Evolutionary conservation across 768 basidiomycete species (phyloP).

Genomic region (Trametes villosa): DNA sequence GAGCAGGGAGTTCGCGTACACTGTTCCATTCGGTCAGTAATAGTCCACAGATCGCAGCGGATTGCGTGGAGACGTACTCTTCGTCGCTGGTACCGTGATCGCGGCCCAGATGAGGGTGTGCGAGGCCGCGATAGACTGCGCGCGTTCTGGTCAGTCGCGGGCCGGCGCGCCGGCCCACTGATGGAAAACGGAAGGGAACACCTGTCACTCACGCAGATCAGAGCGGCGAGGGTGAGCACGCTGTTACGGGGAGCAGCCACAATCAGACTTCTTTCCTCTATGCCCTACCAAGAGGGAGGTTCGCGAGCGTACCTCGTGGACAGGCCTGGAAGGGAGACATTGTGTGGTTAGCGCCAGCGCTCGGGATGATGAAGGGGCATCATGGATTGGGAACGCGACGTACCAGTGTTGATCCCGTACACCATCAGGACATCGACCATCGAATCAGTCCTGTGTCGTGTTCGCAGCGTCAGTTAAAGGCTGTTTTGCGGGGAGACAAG

Average conservation of each 20-base stretch:
- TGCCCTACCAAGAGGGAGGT: no score
- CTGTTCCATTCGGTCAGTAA: background rate
- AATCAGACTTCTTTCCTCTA: background rate
- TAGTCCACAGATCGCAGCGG: background rate
- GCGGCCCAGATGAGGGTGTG: slow-evolving; percentile 2
- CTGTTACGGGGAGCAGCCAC: background rate
- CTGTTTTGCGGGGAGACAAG: background rate
- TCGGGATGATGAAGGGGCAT: no score
- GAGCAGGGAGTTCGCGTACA: slow-evolving; percentile 14
- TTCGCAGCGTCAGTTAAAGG: background rate
- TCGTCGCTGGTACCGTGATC: background rate
- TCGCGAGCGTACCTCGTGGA: slow-evolving; percentile 5
- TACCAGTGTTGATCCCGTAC: slow-evolving; percentile 9
- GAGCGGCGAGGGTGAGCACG: slow-evolving; percentile 1
- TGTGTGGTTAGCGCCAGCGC: background rate
- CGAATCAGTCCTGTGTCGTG: slow-evolving; percentile 4
- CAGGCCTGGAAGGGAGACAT: background rate
- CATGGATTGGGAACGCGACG: background rate
- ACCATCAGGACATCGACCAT: slow-evolving; percentile 7
- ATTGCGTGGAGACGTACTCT: background rate
- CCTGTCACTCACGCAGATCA: slow-evolving; percentile 4
- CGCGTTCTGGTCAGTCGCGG: background rate
- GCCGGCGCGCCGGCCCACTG: background rate
- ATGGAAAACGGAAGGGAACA: background rate
- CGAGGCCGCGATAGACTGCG: background rate